Base-by-base conservation (phyloP, 2,329 filamentous ascomycete species). In the Pezicula rhizophila region DNA sequence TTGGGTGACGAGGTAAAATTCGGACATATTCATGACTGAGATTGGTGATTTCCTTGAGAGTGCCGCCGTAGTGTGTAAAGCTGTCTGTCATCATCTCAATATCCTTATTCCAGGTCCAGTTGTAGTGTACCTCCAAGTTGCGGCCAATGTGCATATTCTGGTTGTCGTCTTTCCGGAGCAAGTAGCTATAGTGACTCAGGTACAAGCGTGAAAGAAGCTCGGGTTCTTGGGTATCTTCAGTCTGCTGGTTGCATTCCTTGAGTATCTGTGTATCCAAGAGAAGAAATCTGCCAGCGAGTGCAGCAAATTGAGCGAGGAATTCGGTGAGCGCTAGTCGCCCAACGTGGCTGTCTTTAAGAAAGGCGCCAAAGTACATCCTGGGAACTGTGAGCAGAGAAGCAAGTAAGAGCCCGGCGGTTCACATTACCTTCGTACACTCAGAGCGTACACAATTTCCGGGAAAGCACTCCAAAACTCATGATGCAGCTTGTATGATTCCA, bases 261-360 rank as follows among this genome's bases (percentile, higher is more conserved):
- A 76, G 52, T 2, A 64, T 66, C 44, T 60, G 59, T 33, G 66
- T 56, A 57, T 84, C 80, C 52, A 80, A 63, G 12, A 66, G 60
- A 46, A 82, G 64, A 50, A 82, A 76, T 51, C 70, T 71, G 11
- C 73, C 76, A 1, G 78, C 67, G 40, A 84, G 60, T 49, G 64
- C 70, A n/a, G 76, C 70, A 51, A 62, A 66, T 46, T 60, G 54
- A 17, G 23, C 50, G n/a, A 67, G 56, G 47, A 66, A 55, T 1
- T 63, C 59, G 5, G 55, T 48, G 17, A 67, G 40, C 4, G 58
- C 53, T 34, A 47, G 50, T 6, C 59, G 56, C 33, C 56, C 55
- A 2, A 54, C 47, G 38, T 49, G 40, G 41, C 42, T 52, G 28
- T 53, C 53, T n/a, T 55, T 42, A 18, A 65, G 55, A 49, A 64